Base-by-base conservation (phyloP, 2,329 filamentous ascomycete species). In the Penicillium sp. region DNA sequence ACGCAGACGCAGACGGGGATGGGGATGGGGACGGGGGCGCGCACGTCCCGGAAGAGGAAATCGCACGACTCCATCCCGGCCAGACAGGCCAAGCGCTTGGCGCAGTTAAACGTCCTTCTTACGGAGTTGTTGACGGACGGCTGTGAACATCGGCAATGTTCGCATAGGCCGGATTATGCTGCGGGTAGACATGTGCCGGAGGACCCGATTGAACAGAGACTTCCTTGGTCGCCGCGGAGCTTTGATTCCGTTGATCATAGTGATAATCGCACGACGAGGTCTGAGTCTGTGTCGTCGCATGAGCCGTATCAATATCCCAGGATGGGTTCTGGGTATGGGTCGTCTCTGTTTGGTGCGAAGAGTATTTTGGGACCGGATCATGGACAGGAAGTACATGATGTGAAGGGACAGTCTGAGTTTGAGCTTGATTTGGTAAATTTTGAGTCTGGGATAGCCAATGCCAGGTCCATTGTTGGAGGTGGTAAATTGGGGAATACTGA, bases 221-320 rank as follows among this genome's bases (percentile, higher is more conserved):
- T 39, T 4, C 37, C 48, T 3, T 47, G 43, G 43, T 50, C 48
- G 9, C 48, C 48, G n/a, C 48, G 28, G 24, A 50, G 48, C 10
- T 42, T 47, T 12, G 35, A 47, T 12, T 50, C 48, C 12, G 17
- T 47, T 17, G 43, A 46, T 19, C 48, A 47, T 6, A 17, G 31
- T 17, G 43, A 41, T 35, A 26, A 9, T 3, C 37, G 19, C 2
- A 12, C 24, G 13, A 45, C 42, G 4, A 45, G 32, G 17, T 46
- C 43, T 15, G 29, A 12, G 37, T 41, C 35, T 24, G 24, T 13
- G n/a, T 46, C 46, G 19, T 32, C 12, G 6, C 35, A 15, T 22
- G 35, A 41, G 31, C 5, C 22, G 10, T 32, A 39, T 38, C 46
- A 21, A 3, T 41, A 41, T 26, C 37, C 44, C 4, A 21, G 43